Conservation (phyloP, 208 protist species). For the Novymonas esmeraldas region DNA sequence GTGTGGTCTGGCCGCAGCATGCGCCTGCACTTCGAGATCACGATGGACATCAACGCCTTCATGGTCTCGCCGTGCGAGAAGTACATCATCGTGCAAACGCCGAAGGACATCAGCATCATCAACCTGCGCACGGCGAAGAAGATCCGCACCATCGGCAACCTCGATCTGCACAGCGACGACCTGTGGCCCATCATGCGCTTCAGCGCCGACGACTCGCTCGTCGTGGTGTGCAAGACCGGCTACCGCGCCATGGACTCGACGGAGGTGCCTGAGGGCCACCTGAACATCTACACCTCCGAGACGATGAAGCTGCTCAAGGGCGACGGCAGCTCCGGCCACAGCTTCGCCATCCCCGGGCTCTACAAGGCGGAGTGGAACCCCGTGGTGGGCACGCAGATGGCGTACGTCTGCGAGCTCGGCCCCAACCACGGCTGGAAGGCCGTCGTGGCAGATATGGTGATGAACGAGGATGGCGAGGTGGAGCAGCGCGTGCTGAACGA, state of each 20-base stretch:
- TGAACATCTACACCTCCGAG: conserved; percentile 82
- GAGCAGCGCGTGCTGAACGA: conserved; percentile 75
- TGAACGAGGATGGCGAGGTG: conserved; percentile 75
- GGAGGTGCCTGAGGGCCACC: conserved; percentile 46
- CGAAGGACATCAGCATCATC: conserved; percentile 81
- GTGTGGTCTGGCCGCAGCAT: conserved; percentile 87
- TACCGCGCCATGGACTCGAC: conserved; percentile 40
- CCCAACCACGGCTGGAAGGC: conserved; percentile 79
- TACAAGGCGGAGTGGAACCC: conserved; percentile 91
- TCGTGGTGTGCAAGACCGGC: conserved; percentile 78
- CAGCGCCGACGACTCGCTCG: conserved; percentile 85
- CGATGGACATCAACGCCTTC: conserved; percentile 76
- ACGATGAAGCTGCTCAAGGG: conserved; percentile 75
- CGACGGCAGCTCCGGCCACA: conserved; percentile 48
- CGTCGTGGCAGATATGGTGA: conserved; percentile 69
- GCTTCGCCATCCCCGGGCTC: conserved; percentile 70
- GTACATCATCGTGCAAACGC: conserved; percentile 86
- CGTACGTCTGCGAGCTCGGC: conserved; percentile 59
- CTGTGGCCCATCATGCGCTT: conserved; percentile 88
- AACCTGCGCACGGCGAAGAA: conserved; percentile 81
- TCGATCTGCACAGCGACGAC: conserved; percentile 78
- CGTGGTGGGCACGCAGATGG: conserved; percentile 73
- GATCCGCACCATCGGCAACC: conserved; percentile 82
- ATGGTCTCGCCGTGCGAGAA: conserved; percentile 88
- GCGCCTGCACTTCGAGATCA: conserved; percentile 83